Evolutionary conservation across 768 basidiomycete species (phyloP), one percentile per base, ranked within the genome.

Genomic region (Kwoniella sp.): DNA sequence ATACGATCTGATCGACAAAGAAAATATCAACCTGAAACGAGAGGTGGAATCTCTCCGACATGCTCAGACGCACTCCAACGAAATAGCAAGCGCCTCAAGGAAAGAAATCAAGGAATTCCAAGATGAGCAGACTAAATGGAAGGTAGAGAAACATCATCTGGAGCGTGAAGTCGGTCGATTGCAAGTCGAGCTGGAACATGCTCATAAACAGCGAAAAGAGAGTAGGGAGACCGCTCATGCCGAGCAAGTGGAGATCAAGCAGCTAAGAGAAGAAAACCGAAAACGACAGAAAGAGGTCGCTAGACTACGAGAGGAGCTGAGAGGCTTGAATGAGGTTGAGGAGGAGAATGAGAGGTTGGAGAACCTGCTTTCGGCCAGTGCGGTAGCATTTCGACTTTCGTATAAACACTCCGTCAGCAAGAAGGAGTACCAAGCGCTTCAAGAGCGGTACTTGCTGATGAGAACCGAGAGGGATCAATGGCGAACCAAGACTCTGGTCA

Each of bases 281-380:
- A 30, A 36, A 26, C n/a, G 36, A 37, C 37, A 59, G 22, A 9
- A 29, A 29, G 63, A 56, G 29, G 15, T 46, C 25, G 12, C 37
- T 13, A 26, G 12, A 29, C 37, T 64, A 52, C 24, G 51, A 27
- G 63, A 58, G 47, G 37, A 49, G 24, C 22, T 30, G 29, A 36
- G 49, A 33, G 40, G 48, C 17, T 15, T 50, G 29, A 33, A 27
- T 13, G 27, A 55, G 52, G 19, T 27, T 24, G 33, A 52, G 36
- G 46, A 58, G 37, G 55, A 62, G 30, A 64, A 56, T 26, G 68
- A 55, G 21, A 36, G 58, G 21, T 25, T 68, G 44, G 26, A 58
- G 30, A 52, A 36, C 7, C 24, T 58, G 53, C 54, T 73, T 26
- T 25, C 33, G 22, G 59, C 36, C 37, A 21, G 58, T 8, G 57